Evolutionary conservation across 108 stramenopile species (phyloP), one percentile per base, ranked within the genome.

Genomic region (Schizochytrium sp.): DNA sequence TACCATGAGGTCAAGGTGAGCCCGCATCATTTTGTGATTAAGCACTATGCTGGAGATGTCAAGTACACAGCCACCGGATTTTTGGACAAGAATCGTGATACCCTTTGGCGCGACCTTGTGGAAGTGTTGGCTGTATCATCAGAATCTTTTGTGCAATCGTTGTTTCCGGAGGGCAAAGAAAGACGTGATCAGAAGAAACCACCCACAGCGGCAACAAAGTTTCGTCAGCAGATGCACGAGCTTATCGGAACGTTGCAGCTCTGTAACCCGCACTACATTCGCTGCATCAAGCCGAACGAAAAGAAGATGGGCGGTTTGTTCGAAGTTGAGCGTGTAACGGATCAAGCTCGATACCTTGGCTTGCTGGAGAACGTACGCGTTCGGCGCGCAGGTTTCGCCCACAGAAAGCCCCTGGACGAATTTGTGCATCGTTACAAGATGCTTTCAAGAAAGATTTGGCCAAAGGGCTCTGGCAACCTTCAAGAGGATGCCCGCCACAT

Each of bases 121-220:
- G 57, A 46, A 13, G 88, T 93, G 46, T 58, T 87, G 87, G 60
- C 46, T 58, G 69, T 69, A 17, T 87, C 83, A 0, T 56, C 40
- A 44, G 40, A 38, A 19, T 4, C 10, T 13, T 88, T 89, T 15
- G 61, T 91, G 50, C 46, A 42, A 5, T 47, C 49, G 0, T n/a
- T 83, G 15, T 83, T 83, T 3, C 76, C 76, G 38, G 76, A 83
- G 53, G 76, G 50, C 12, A 83, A 83, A 53, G 45, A 49, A 50
- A 55, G 28, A 40, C 76, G 76, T 10, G 76, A 83, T 53, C 76
- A 83, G 76, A 83, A 83, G 76, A 83, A 83, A 53, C 76, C 76
- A 42, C 76, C 76, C 5, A 89, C 89, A 46, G 91, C 91, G n/a
- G 91, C 89, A 60, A 57, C 76, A 19, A 92, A 93, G 92, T 93